phyloP scores from a whole-genome alignment of 805 yeast genomes.

The Pichia californica region DNA sequence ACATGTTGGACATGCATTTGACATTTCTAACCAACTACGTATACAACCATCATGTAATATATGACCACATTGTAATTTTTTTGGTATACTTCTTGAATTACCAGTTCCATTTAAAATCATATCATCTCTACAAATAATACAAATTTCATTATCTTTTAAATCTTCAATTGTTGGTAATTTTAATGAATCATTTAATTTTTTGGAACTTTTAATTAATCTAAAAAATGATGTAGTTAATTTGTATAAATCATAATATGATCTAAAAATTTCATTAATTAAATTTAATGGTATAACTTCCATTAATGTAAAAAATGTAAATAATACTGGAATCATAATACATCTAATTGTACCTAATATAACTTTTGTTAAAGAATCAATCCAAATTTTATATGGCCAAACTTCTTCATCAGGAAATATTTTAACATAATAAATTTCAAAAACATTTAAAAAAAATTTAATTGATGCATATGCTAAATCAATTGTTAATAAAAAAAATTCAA shows the following conservation, averaged over 20 bases:
- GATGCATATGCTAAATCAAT: constrained; percentile 44
- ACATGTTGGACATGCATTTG: constrained; percentile 92
- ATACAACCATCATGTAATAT: constrained; percentile 85
- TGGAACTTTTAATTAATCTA: constrained; percentile 39
- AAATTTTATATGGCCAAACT: constrained; percentile 68
- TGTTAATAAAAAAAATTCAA: constrained; percentile 64
- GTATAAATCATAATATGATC: constrained; percentile 21
- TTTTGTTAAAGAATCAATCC: constrained; percentile 41
- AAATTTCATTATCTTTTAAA: constrained; percentile 54
- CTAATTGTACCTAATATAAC: constrained; percentile 42
- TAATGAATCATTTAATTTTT: constrained; percentile 58
- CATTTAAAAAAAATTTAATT: constrained; percentile 43
- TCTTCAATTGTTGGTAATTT: constrained; percentile 58
- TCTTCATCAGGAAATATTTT: constrained; percentile 42
- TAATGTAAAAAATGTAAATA: constrained; percentile 41
- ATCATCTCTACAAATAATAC: constrained; percentile 91
- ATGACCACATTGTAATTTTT: constrained; percentile 78
- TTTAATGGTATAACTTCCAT: constrained; percentile 29
- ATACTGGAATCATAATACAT: constrained; percentile 22
- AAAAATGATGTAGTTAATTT: constrained; percentile 34
- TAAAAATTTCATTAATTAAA: constrained; percentile 27
- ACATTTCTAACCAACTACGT: constrained; percentile 87
- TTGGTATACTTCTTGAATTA: constrained; percentile 49
- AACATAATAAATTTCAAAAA: constrained; percentile 50
- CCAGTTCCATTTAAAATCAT: constrained; percentile 44